Base-by-base conservation (phyloP, 2,329 filamentous ascomycete genomes). In the Cladophialophora yegresii region DNA sequence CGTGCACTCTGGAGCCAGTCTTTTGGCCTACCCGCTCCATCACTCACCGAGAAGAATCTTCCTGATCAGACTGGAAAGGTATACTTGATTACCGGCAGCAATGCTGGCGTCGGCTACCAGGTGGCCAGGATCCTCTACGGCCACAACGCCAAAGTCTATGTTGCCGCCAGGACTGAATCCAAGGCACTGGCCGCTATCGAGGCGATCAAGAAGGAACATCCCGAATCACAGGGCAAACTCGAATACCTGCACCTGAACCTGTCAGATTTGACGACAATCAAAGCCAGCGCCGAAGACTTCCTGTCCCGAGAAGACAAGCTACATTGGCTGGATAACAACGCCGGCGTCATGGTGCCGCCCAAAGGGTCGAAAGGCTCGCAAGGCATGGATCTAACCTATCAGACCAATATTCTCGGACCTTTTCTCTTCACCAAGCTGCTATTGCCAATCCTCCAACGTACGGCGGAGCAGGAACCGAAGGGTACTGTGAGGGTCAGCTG, bases 121-220 rank as follows among this genome's bases (percentile, higher is more conserved):
- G 69, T 80, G 0, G 72, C 74, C 13, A 69, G 72, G 28, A 76
- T 80, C 47, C 77, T 81, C 43, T 81, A 79, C 69, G 66, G 69
- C 28, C 73, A 76, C 40, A 77, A 78, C 64, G 81, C 76, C 36
- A 80, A 75, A 56, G 77, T 82, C 43, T 82, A 80, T 68, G 68
- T 82, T 22, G 75, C 77, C 12, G 78, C 76, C 1, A 77, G 81
- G 23, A 77, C 76, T 1, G 71, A 76, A 56, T 71, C 73, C 4
- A 81, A 80, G 67, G 75, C 76, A 1, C 65, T 67, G 16, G 68
- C 60, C 7, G 78, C 79, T 4, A 82, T 83, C 58, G 64, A 70
- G 4, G 70, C 73, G 5, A 80, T 83, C 67, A 74, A 76, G 54
- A 57, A 69, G 1, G 71, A 69, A 4, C 70, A 71, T 2, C 63